Evolutionary conservation across 805 yeast species (phyloP).

Genomic region (Wickerhamomyces tratensis): DNA sequence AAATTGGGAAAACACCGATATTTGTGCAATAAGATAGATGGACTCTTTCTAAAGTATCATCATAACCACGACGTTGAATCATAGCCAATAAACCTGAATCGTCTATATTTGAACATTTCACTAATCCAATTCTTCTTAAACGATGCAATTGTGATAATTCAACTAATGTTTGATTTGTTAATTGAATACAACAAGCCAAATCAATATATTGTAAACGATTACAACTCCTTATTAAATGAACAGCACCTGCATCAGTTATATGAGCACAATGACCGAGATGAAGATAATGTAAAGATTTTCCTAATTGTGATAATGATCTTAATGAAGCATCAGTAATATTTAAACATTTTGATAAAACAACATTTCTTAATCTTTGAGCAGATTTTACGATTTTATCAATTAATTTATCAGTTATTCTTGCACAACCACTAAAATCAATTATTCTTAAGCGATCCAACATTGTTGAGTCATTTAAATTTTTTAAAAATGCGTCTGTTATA

Average conservation of each 20-base stretch:
- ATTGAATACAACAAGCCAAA: slow-evolving; percentile 85
- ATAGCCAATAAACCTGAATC: slow-evolving; percentile 71
- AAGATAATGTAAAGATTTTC: slow-evolving; percentile 74
- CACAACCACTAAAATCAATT: slow-evolving; percentile 78
- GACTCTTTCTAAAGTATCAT: slow-evolving; percentile 82
- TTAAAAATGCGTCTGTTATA: slow-evolving; percentile 59
- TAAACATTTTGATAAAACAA: slow-evolving; percentile 82
- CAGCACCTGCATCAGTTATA: slow-evolving; percentile 85
- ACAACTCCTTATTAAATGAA: slow-evolving; percentile 63
- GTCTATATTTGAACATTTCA: slow-evolving; percentile 80
- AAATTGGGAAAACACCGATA: slow-evolving; percentile 70
- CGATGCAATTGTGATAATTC: slow-evolving; percentile 72
- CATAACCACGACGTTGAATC: slow-evolving; percentile 59
- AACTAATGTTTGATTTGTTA: slow-evolving; percentile 73
- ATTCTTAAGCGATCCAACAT: slow-evolving; percentile 63
- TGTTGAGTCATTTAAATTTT: slow-evolving; percentile 35
- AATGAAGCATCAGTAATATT: slow-evolving; percentile 78
- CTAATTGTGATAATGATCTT: slow-evolving; percentile 60
- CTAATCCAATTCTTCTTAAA: slow-evolving; percentile 84
- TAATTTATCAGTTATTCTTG: slow-evolving; percentile 68
- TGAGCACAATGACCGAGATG: slow-evolving; percentile 92
- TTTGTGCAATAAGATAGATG: slow-evolving; percentile 88
- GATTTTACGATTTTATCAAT: slow-evolving; percentile 60
- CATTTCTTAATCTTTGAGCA: slow-evolving; percentile 83
- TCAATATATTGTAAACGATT: slow-evolving; percentile 86